Base-by-base conservation (phyloP, 345 rosid genomes). In the Camelina laxa region DNA sequence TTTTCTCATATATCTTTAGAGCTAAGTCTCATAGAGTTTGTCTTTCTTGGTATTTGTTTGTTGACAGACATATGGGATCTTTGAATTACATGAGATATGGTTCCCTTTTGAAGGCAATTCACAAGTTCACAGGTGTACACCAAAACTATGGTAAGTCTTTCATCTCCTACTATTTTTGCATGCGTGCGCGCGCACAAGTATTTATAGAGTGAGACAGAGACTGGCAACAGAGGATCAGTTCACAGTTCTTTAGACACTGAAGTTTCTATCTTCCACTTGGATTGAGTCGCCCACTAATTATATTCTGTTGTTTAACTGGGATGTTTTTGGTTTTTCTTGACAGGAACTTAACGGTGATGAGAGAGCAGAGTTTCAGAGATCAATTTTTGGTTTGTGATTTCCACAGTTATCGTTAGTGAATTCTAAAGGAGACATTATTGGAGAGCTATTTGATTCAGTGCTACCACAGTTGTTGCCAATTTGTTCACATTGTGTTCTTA, bases 51-150 rank as follows among this genome's bases (percentile, higher is more conserved):
- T 80, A 65, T 56, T 10, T 78, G 36, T 38, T 60, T 66, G 65
- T 44, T 67, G 49, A 44, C 80, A 95, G 98, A 53, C 96, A 90
- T 70, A 92, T 90, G 96, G 96, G 99, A 63, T 62, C 96, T 17
- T 77, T 92, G 84, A 85, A 84, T 75, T 85, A 86, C 61, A 81
- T 83, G 89, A 86, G 74, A 67, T 75, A 83, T 33, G 98, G 96
- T 69, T 83, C 88, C 45, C 84, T 95, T 2, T 31, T 86, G 31
- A 95, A 90, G 72, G 92, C 91, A 50, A 83, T 95, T 47, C 80
- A 85, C 87, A 89, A 82, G 64, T 90, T 88, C 84, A 95, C 96
- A 4, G 78, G 65, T 75, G 91, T 92, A 54, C 84, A 38, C 60
- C 99, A 90, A 81, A 92, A 92, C 65, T 88, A 90, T 38, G 99